Percentiles rank a stretch among this genome's conserved stretches.
phyloP scores from a whole-genome alignment of 2,329 filamentous ascomycete species.

The Fusarium verrucosum region DNA sequence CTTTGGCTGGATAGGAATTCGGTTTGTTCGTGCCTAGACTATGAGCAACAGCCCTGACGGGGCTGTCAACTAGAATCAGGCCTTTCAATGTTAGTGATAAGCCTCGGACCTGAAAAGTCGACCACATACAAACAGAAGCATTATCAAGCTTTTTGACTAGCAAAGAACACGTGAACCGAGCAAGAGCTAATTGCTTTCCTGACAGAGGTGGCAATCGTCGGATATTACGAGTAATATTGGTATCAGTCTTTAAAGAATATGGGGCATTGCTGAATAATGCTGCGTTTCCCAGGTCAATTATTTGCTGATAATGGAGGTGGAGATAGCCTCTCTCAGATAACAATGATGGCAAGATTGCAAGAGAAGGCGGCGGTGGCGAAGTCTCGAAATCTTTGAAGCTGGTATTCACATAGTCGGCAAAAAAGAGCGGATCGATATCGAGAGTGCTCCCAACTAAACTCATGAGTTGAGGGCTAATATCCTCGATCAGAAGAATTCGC shows the following conservation, averaged over 20 bases:
- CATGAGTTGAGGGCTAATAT: background rate
- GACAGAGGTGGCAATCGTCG: background rate
- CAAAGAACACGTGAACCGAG: background rate
- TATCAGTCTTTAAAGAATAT: background rate
- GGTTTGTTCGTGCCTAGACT: background rate
- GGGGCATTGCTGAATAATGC: fast-evolving
- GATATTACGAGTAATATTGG: background rate
- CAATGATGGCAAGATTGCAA: background rate
- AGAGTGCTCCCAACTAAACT: fast-evolving
- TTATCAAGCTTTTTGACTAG: background rate
- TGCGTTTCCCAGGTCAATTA: background rate
- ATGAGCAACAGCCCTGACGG: too few species aligned
- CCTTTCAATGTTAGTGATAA: too few species aligned
- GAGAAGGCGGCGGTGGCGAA: fast-evolving
- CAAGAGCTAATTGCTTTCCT: background rate
- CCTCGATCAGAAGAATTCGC: background rate
- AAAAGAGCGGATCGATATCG: background rate
- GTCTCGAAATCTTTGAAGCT: background rate
- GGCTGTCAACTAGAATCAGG: background rate
- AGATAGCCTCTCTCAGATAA: background rate
- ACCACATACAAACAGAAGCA: too few species aligned
- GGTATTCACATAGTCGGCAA: background rate
- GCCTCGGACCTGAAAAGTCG: too few species aligned
- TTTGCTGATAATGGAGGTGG: background rate
- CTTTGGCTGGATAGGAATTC: background rate